Conservation (phyloP, 2,329 filamentous ascomycete species). For the Plectosphaerella cucumerina region DNA sequence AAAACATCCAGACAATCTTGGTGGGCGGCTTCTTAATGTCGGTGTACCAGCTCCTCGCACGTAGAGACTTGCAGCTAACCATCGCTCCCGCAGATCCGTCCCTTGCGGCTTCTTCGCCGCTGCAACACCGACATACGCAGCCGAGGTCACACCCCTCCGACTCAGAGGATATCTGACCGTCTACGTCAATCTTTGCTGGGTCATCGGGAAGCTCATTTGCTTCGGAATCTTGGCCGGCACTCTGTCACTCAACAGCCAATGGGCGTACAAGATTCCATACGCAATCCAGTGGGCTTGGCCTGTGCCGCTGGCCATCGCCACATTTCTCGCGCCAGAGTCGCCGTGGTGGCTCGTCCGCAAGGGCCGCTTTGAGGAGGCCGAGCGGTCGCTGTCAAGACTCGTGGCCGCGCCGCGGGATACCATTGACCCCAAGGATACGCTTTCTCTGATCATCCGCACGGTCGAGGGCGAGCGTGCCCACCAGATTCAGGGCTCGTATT, state of each 20-base stretch:
- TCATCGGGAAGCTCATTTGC: constrained; percentile 34
- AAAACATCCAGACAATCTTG: constrained; percentile 33
- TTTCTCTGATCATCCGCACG: constrained; percentile 39
- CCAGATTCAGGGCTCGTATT: constrained; percentile 31
- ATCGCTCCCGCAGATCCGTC: constrained; percentile 13
- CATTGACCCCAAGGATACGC: constrained; percentile 28
- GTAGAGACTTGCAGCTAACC: too few relatives aligned
- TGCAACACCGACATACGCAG: constrained; percentile 34
- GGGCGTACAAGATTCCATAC: constrained; percentile 35
- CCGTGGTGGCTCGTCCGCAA: constrained; percentile 36
- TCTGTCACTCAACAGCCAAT: constrained; percentile 22
- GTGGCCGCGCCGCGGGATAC: constrained; percentile 21
- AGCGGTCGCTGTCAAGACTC: constrained; percentile 21
- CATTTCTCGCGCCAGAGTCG: constrained; percentile 29
- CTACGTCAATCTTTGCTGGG: constrained; percentile 38
- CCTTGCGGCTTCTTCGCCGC: constrained; percentile 41
- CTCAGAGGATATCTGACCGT: constrained; percentile 36
- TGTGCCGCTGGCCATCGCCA: constrained; percentile 22
- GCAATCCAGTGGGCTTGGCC: constrained; percentile 34
- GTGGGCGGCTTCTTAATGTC: constrained; percentile 41
- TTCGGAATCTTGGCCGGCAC: constrained; percentile 32
- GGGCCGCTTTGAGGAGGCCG: constrained; percentile 25
- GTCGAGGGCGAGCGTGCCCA: constrained; percentile 39
- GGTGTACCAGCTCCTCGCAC: constrained; percentile 9
- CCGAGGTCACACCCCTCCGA: constrained; percentile 34